These are phyloP conservation scores for Naganishia onofrii DNA, from an alignment of 768 basidiomycete genomes.

Conservation along the genomic window DNA sequence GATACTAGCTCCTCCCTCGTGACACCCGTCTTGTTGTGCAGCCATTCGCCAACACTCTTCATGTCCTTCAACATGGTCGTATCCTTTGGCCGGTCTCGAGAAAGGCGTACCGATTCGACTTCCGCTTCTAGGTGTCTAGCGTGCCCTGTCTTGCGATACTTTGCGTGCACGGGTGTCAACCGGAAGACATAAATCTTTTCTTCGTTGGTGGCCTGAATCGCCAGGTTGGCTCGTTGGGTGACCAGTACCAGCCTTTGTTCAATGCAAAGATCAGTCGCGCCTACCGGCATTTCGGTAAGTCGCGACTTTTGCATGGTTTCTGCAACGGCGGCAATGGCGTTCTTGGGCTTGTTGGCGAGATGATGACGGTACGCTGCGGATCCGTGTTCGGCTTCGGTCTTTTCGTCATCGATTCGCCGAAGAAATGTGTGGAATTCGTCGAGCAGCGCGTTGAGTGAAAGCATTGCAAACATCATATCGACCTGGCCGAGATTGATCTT, in stretches of 20 bases:
- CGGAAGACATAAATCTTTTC: constrained; percentile 42
- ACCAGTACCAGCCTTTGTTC: constrained; percentile 43
- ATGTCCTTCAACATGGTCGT: background rate
- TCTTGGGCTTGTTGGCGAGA: constrained; percentile 36
- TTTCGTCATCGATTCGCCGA: constrained; percentile 38
- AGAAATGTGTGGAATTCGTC: constrained; percentile 33
- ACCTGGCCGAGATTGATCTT: constrained; percentile 45
- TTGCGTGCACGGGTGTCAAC: constrained; percentile 36
- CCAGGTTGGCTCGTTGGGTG: constrained; percentile 41
- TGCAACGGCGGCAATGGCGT: constrained; percentile 37
- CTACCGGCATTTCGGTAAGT: constrained; percentile 2
- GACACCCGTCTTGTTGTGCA: constrained; percentile 11
- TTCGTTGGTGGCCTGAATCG: constrained; percentile 40
- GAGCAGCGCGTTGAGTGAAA: constrained; percentile 42
- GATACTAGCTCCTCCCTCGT: constrained; percentile 18
- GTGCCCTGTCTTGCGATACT: constrained; percentile 32
- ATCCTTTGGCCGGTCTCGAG: constrained; percentile 32
- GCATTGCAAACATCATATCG: constrained; percentile 43
- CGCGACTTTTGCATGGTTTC: constrained; percentile 43
- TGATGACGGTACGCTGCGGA: constrained; percentile 41
- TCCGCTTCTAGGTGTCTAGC: constrained; percentile 31
- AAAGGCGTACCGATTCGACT: constrained; percentile 36
- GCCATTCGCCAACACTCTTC: constrained; percentile 22
- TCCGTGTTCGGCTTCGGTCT: constrained; percentile 38
- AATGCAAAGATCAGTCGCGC: constrained; percentile 31